A percentile compares a stretch with the other conserved stretches of the same genome.
Conservation (phyloP, 805 yeast species). For the Pichia scutulata region DNA sequence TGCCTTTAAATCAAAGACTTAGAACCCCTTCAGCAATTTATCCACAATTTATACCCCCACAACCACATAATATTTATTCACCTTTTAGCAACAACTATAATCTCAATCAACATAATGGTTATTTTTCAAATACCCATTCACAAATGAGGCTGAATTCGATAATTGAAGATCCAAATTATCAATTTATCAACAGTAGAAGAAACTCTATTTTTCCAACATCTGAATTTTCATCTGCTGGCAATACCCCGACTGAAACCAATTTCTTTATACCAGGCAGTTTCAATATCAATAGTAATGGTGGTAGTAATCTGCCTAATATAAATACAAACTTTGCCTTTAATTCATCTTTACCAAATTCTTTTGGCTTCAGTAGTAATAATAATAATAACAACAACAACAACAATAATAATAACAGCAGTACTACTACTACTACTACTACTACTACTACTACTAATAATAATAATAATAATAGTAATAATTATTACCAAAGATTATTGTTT, state of each 20-base stretch:
- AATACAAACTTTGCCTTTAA: not conserved
- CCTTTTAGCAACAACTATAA: not conserved
- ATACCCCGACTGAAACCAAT: not conserved
- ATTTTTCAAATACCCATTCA: not conserved
- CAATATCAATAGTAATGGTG: not conserved
- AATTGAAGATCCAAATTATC: conserved; percentile 15
- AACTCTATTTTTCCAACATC: conserved; percentile 13
- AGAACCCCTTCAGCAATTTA: not conserved
- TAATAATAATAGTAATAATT: not conserved
- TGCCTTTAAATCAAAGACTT: not conserved
- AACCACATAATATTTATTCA: not conserved
- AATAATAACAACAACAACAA: too few relatives aligned
- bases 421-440: too few relatives aligned
- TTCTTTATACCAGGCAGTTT: not conserved
- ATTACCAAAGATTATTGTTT: not conserved
- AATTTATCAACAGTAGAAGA: conserved; percentile 14
- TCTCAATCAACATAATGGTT: not conserved
- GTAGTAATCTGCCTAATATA: not conserved
- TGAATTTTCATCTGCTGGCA: not conserved
- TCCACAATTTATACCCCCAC: not conserved
- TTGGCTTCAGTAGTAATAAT: not conserved
- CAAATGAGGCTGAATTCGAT: conserved; percentile 15
- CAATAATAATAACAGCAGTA: too few relatives aligned
- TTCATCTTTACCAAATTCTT: not conserved
- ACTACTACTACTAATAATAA: too few relatives aligned